phyloP scores from a whole-genome alignment of 305 asterid genomes.

The Solanum hybrid region DNA sequence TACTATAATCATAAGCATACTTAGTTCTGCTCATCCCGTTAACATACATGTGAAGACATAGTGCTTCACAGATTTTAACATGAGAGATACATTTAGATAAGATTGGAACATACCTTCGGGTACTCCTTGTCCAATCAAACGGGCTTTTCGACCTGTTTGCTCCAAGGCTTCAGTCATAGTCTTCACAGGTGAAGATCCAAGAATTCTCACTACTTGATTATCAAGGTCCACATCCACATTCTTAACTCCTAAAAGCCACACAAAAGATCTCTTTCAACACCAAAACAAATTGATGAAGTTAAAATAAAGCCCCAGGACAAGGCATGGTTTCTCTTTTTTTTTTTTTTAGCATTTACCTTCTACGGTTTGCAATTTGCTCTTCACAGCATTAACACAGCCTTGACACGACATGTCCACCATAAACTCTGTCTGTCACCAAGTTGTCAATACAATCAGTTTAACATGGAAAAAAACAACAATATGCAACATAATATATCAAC shows the following conservation, averaged over 20 bases:
- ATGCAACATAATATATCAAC: not conserved
- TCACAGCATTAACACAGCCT: slow-evolving; percentile 83
- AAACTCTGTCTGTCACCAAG: slow-evolving; percentile 63
- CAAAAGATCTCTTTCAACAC: not conserved
- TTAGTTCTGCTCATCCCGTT: not conserved
- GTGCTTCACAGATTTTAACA: not conserved
- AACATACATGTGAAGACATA: not conserved
- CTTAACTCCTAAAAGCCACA: slow-evolving; percentile 53
- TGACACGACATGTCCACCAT: slow-evolving; percentile 96
- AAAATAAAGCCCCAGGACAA: not conserved
- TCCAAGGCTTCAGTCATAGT: slow-evolving; percentile 72
- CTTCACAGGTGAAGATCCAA: slow-evolving; percentile 77
- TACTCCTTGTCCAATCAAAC: slow-evolving; percentile 78
- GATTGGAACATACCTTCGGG: slow-evolving; percentile 50
- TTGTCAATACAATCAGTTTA: not conserved
- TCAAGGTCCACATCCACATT: slow-evolving; percentile 72
- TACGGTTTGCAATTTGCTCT: slow-evolving; percentile 58
- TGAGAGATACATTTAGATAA: not conserved
- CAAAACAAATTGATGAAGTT: not conserved
- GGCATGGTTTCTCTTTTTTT: not conserved
- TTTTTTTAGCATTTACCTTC: slow-evolving; percentile 41
- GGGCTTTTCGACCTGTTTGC: slow-evolving; percentile 80
- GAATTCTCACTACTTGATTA: slow-evolving; percentile 81
- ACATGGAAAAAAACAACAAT: not conserved
- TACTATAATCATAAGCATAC: not conserved